Base-by-base conservation (phyloP, 371 early-diverging fungal genomes). In the Mortierella sp. region DNA sequence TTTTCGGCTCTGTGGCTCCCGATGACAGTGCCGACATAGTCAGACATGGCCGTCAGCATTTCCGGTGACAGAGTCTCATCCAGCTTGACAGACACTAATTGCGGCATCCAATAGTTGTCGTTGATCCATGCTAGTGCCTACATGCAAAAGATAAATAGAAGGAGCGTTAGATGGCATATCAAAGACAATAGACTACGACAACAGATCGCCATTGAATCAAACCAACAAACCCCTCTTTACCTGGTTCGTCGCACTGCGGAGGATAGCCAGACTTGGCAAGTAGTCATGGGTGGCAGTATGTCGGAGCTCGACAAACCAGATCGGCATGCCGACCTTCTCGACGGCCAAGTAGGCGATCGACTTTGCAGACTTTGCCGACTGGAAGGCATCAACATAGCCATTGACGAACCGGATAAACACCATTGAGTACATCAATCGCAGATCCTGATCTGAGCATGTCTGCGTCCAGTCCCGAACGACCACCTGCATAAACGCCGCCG, bases 211-310 rank as follows among this genome's bases (percentile, higher is more conserved):
- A 16, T 45, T 14, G 14, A 45, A 14, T 26, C 63, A 16, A 26
- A 24, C 10, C 22, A 2, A 64, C 41, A 64, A 24, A 24, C 7
- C 22, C n/a, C 63, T 5, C 14, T 37, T 37, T 65, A 82, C 83
- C 75, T 82, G 75, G 31, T 78, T 68, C 5, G 83, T 67, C 8
- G 77, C 83, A 34, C 78, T 87, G 50, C 92, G 79, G n/a, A 94
- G 80, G 3, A 89, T 82, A 8, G 87, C 71, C 58, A 94, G 68
- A 53, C 90, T 89, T 8, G 94, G 94, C 40, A 94, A 67, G 43
- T 89, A 85, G 74, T 91, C 92, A 66, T 94, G 94, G 0, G 94
- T 93, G 26, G 88, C 90, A 0, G 90, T 90, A 80, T 94, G 94
- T 65, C 94, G 80, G 13, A 94, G 71, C 64, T 93, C 93, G 2